These are phyloP conservation scores for Acacia confusa DNA, from an alignment of 306 rosid species.

Conservation along the genomic window DNA sequence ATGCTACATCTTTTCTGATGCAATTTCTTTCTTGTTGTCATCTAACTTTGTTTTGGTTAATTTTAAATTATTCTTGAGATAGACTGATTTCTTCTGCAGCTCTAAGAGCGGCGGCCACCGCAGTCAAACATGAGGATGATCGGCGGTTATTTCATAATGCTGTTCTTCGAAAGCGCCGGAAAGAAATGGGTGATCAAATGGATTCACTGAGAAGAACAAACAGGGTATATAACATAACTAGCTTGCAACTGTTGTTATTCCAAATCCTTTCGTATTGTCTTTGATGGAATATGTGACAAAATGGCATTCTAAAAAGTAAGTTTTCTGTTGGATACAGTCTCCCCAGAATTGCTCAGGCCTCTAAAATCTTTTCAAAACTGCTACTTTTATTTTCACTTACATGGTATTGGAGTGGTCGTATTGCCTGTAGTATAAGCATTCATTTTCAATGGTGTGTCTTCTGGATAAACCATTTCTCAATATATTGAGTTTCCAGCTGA, in stretches of 20 bases:
- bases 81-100: slow-evolving; percentile 54
- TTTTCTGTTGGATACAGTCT: neutral
- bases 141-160: slow-evolving; percentile 91
- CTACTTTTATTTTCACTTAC: neutral
- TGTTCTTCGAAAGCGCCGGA: slow-evolving; percentile 86
- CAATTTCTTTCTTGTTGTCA: slow-evolving; percentile 13
- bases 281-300: neutral
- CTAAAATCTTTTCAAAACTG: neutral
- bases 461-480: neutral
- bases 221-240: slow-evolving; percentile 55
- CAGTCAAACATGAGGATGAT: slow-evolving; percentile 89
- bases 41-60: neutral
- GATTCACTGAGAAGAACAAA: slow-evolving; percentile 76
- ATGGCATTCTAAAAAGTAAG: neutral
- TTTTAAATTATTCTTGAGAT: slow-evolving; percentile 8
- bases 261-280: slow-evolving; percentile 17
- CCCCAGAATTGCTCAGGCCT: neutral
- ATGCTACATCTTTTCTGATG: slow-evolving; percentile 11
- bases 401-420: slow-evolving; percentile 11
- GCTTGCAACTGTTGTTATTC: slow-evolving; percentile 7
- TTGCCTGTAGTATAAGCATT: slow-evolving; percentile 8
- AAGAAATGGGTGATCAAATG: slow-evolving; percentile 84
- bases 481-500: slow-evolving; percentile 27
- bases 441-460: slow-evolving; percentile 6
- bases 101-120: slow-evolving; percentile 95